Base-by-base conservation (phyloP, 192 early-diverging fungal species). In the Entomortierella parvispora region DNA sequence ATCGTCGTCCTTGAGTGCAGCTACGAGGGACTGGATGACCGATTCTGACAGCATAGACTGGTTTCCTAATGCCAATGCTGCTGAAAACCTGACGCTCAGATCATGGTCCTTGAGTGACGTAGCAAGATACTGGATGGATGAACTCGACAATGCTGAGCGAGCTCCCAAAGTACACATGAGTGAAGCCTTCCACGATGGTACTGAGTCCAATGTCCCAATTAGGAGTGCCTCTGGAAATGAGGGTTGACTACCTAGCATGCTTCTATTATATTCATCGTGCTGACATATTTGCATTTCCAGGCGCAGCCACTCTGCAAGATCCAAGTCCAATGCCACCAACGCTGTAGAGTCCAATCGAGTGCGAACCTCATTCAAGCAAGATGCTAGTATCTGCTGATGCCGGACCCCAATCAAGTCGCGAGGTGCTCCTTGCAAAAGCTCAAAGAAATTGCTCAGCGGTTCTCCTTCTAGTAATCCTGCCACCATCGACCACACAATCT, bases 401-500 rank as follows among this genome's bases (percentile, higher is more conserved):
- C 59, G 59, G 17, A 44, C 46, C 0, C 59, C 59, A 15, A 61
- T 61, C 31, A 61, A 48, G 49, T 61, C 59, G 31, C 59, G 59
- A 2, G 59, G 46, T 10, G 4, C 7, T 61, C 25, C 59, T 49
- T 61, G 42, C 31, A 61, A 61, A 32, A 48, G 46, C n/a, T n/a
- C 7, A 11, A 61, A 61, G 29, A 50, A 61, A 2, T 34, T 4
- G 3, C 31, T 29, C 31, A 61, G 14, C 8, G 46, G 29, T 17
- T 11, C 26, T 1, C 59, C 59, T 48, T 48, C 46, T n/a, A 61
- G 59, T 29, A 63, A 25, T n/a, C 61, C 61, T 63, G 61, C 61
- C 28, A 69, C 59, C 68, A 69, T 69, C 58, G 58, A 62, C 68
- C 58, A 69, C 26, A 69, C 44, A 62, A 69, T 69, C 32, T 69